These are phyloP conservation scores for Dujonia santamariae DNA, from an alignment of 1,139 yeast genomes.

Conservation along the genomic window DNA sequence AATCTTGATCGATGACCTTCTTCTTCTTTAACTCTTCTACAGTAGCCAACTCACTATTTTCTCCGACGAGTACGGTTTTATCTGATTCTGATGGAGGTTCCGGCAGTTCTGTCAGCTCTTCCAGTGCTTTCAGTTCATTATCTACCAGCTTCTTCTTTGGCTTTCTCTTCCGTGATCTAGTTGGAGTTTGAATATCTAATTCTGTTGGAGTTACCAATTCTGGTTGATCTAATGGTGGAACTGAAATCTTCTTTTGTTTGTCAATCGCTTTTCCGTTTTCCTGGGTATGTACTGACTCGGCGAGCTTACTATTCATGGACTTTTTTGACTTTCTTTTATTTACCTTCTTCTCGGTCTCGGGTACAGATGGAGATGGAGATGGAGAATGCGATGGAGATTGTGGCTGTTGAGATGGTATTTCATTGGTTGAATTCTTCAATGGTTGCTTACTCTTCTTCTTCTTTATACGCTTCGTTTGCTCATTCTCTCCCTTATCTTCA, in stretches of 20 bases:
- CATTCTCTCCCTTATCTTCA: conserved; percentile 3
- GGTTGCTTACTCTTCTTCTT: conserved; percentile 3
- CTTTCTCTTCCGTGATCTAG: conserved; percentile 1
- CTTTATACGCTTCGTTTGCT: conserved; percentile 5
- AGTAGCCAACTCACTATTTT: conserved; percentile 8
- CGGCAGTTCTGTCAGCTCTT: conserved; percentile 3
- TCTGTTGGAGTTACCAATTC: no score
- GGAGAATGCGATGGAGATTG: no score
- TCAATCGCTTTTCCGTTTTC: no score
- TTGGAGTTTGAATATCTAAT: neutral
- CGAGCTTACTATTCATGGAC: no score
- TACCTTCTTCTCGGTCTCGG: no score
- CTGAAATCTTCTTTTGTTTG: no score
- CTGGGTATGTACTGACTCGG: no score
- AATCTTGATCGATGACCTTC: conserved; percentile 8
- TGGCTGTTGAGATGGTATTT: no score
- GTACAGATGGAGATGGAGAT: no score
- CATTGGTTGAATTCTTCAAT: conserved; percentile 1
- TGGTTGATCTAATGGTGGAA: no score
- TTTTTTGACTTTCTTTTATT: no score
- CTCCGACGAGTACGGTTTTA: conserved; percentile 6
- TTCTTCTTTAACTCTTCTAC: conserved; percentile 8
- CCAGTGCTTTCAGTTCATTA: neutral
- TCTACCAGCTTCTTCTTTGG: conserved; percentile 3
- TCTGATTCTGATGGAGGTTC: conserved; percentile 6